phyloP scores from a whole-genome alignment of 2,329 filamentous ascomycete genomes.

The Paraconiothyrium sp. region DNA sequence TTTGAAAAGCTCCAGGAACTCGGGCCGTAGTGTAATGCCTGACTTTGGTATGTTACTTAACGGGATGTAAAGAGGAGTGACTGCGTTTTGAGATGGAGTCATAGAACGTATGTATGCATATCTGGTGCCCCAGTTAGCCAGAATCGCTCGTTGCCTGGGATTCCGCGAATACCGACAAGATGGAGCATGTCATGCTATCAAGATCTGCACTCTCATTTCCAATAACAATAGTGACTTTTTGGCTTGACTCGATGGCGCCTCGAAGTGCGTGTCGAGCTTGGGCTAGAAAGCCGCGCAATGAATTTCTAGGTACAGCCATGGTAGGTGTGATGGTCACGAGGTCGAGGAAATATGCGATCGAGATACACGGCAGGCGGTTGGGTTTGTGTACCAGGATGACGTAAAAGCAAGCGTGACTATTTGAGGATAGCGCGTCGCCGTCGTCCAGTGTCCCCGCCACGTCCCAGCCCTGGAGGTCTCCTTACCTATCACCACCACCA shows the following conservation, averaged over 20 bases:
- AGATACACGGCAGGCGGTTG: neutral
- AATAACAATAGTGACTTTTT: constrained; percentile 60
- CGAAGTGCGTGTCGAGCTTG: constrained; percentile 56
- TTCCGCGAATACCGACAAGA: constrained; percentile 46
- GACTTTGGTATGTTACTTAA: constrained; percentile 74
- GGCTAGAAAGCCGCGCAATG: constrained; percentile 57
- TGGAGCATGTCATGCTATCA: constrained; percentile 79
- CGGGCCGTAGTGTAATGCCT: constrained; percentile 76
- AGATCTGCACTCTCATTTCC: constrained; percentile 72
- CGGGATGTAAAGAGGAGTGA: constrained; percentile 71
- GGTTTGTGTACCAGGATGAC: constrained; percentile 12
- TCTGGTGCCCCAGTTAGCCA: neutral
- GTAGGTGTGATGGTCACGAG: neutral
- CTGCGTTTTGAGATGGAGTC: constrained; percentile 55
- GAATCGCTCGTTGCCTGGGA: neutral
- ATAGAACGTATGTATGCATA: constrained; percentile 78
- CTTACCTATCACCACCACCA: too few species aligned
- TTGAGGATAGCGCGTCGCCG: neutral
- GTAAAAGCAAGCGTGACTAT: neutral
- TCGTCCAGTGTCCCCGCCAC: too few species aligned
- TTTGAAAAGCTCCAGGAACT: constrained; percentile 72
- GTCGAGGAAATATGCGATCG: neutral
- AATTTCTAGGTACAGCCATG: constrained; percentile 57
- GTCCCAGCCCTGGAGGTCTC: too few species aligned
- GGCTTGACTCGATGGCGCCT: constrained; percentile 50